Evolutionary conservation across 768 basidiomycete species (phyloP), one percentile per base, ranked within the genome.

Genomic region (Suillus sp.): DNA sequence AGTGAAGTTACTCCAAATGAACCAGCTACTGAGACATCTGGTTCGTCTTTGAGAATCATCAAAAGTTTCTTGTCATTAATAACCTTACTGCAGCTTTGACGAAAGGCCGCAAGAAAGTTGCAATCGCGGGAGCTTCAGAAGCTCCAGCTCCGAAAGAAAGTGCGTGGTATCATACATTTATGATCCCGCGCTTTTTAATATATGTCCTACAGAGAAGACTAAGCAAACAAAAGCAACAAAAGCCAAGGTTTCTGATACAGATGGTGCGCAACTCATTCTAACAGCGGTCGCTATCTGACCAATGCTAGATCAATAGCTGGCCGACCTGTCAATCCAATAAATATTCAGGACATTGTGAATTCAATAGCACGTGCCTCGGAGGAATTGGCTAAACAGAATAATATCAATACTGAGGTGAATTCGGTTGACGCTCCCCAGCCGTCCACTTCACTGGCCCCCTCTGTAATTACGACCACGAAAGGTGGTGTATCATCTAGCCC

Each of bases 401-500:
- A 27, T 38, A 57, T 18, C 38, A 27, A 20, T 57, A 13, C 56
- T 40, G 37, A 40, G 37, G 38, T 38, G 56, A 57, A 57, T 40
- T 20, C 25, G 55, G 55, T 56, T 38, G 4, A 25, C 37, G 10
- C 25, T 20, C 40, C 56, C 38, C 38, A 8, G 56, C 38, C 38
- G 38, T 57, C 56, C 25, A 25, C 38, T 57, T 57, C 56, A 30
- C 18, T 27, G 20, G 2, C 27, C 3, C 10, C 27, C 37, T 3
- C 56, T 57, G 56, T 57, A 57, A 57, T 40, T 57, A 57, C 25
- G 38, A 27, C 56, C 38, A 57, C 25, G 20, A 61, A 59, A 20
- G 16, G 35, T 38, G 50, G 37, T 59, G 53, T 38, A 25, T 54
- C 62, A 54, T 61, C 64, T 48, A 57, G 54, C 61, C 64, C 62